Evolutionary conservation across 331 rosid species (phyloP).

Genomic region (Ulmus americana): DNA sequence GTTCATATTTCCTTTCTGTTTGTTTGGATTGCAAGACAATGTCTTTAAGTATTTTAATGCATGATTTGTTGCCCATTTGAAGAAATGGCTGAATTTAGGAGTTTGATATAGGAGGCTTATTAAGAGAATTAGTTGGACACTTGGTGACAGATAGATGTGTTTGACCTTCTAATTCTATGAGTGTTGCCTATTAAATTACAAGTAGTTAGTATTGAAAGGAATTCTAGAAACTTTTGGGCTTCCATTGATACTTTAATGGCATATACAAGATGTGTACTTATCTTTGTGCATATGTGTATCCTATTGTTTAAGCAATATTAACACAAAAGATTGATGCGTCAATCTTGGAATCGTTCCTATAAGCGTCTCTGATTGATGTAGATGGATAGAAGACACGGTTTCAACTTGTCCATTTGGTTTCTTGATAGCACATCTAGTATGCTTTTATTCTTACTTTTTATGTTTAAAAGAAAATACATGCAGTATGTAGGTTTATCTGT

Average conservation of each 20-base stretch:
- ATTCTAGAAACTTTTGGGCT: background rate
- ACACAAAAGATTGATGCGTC: no score
- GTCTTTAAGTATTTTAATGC: background rate
- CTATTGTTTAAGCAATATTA: no score
- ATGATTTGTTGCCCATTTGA: slow-evolving; percentile 1
- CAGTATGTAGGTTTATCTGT: no score
- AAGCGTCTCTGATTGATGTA: no score
- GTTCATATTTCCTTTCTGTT: background rate
- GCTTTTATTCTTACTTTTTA: no score
- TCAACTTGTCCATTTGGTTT: no score
- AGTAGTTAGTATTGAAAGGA: background rate
- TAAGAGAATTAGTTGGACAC: no score
- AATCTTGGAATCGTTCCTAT: no score
- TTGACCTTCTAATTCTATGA: background rate
- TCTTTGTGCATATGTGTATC: background rate
- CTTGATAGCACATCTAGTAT: no score
- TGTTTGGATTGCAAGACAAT: background rate
- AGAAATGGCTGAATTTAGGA: background rate
- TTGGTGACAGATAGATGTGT: background rate
- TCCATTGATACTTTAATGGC: background rate
- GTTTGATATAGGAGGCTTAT: no score
- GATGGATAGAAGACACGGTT: no score
- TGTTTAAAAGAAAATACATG: no score
- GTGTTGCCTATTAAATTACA: background rate
- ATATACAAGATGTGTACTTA: background rate